phyloP scores from a whole-genome alignment of 495 filamentous ascomycete genomes.

The Trichoderma virens region DNA sequence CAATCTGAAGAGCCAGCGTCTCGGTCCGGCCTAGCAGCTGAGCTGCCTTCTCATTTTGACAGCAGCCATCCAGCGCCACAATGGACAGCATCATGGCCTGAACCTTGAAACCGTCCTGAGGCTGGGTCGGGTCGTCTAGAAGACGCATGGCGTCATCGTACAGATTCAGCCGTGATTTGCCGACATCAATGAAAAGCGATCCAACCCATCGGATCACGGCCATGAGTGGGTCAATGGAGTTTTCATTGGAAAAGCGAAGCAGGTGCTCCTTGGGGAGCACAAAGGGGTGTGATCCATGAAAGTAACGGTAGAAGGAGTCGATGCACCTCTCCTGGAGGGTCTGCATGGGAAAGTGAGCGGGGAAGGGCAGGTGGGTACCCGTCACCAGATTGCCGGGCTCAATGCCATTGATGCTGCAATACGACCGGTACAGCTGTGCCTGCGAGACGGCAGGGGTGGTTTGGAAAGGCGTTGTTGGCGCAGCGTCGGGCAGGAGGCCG shows the following conservation, averaged over 20 bases:
- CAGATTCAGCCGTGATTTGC: conserved; percentile 40
- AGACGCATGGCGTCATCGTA: conserved; percentile 51
- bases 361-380: conserved; percentile 2
- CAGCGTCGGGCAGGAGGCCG: background rate
- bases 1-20: conserved; percentile 63
- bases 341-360: conserved; percentile 13
- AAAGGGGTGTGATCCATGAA: conserved; percentile 64
- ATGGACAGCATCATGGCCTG: conserved; percentile 72
- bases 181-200: conserved; percentile 50
- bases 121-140: conserved; percentile 38
- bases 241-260: conserved; percentile 28
- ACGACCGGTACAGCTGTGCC: conserved; percentile 6
- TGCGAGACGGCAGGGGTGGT: conserved; percentile 14
- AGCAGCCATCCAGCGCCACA: conserved; percentile 68
- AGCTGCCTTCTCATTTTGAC: conserved; percentile 57
- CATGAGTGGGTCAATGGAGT: conserved; percentile 25
- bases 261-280: conserved; percentile 44
- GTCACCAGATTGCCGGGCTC: conserved; percentile 26
- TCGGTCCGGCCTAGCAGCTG: conserved; percentile 60
- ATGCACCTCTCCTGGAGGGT: conserved; percentile 42
- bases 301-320: conserved; percentile 54
- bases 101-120: conserved; percentile 58
- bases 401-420: conserved; percentile 7
- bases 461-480: background rate
- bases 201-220: conserved; percentile 66